Evolutionary conservation across 495 filamentous ascomycete genomes (phyloP), one percentile per base, ranked within the genome.

Genomic region (Penicillium pulvis): DNA sequence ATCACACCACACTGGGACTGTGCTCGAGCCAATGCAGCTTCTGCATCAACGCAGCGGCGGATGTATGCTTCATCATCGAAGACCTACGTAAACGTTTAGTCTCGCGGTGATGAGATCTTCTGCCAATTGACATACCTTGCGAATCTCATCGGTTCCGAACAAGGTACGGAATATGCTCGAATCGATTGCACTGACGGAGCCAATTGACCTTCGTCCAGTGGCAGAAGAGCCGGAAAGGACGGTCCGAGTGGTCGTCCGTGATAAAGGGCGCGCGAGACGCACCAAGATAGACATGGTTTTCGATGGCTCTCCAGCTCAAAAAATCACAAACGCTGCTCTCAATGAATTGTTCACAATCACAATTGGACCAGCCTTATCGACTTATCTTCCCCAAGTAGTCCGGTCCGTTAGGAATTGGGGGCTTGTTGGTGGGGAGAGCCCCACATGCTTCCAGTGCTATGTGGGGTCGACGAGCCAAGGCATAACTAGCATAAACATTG

Each of bases 111-210:
- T 36, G 6, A 12, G 16, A 41, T 19, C 0, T 23, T 35, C 11
- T 11, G 30, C 7, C 49, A 16, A 41, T 12, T 36, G 10, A 14
- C 9, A 23, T 36, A 81, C 74, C 58, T 75, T 75, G 20, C 80
- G 73, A 53, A 81, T 80, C 53, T 81, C 78, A 9, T 80, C 76
- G 12, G 80, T 81, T 2, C 79, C 79, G 59, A 81, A 81, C 0
- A 83, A 59, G 1, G 71, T 77, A 8, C 74, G 70, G 59, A 83
- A 83, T 39, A 83, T 75, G 30, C 72, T 61, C 3, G 80, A 83
- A 58, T 81, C 79, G 53, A 83, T 76, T 0, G 78, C 77, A 54
- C 74, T 77, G 53, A 81, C 74, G 8, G 71, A 72, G 31, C 72
- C 64, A 43, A 66, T 56, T 39, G 51, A 59, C 41, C 62, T 61